Base-by-base conservation (phyloP, 1,284 basidiomycete species). In the Fomitopsis pinicola region DNA sequence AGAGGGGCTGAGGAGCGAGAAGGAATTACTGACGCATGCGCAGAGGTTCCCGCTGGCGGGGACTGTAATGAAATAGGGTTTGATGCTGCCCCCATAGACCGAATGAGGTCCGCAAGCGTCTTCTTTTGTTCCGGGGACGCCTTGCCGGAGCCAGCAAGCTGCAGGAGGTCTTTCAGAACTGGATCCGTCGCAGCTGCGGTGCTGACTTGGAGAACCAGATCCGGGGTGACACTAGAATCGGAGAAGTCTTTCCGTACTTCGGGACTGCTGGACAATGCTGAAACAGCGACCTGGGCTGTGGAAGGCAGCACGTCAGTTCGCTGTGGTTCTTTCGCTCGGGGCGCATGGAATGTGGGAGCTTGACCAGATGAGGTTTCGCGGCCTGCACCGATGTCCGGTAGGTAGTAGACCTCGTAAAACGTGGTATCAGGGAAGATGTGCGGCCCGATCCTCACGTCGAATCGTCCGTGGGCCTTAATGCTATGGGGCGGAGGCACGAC, bases 401-500 rank as follows among this genome's bases (percentile, higher is more conserved):
- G 71, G 70, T 86, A 87, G 65, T 85, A 81, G 12, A 88, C 87
- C 73, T 91, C 88, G 63, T 84, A 89, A 58, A 92, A 77, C 0
- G 80, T 76, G 0, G 88, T 89, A 40, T 86, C 83, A 40, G 76
- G 68, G 68, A 91, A 91, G 22, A 78, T 73, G 70, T 90, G 89
- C 10, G 90, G 90, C 7, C 90, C 90, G 38, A 92, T 83, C 68
- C 82, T 78, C 44, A 92, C 70, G 57, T 86, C 82, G 69, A 85
- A 91, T 70, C 79, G 83, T 42, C 87, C 88, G 42, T 87, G 78
- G 33, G 78, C 78, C 66, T 83, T 82, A 57, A 86, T 81, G 1
- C 82, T 86, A 69, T 91, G 87, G 0, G 86, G 83, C 3, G 86
- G 85, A 57, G 85, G 83, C 35, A 76, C 70, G 53, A 80, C 73